These are phyloP conservation scores for Bryoglossum gracile DNA, from an alignment of 495 filamentous ascomycete species.

Conservation along the genomic window DNA sequence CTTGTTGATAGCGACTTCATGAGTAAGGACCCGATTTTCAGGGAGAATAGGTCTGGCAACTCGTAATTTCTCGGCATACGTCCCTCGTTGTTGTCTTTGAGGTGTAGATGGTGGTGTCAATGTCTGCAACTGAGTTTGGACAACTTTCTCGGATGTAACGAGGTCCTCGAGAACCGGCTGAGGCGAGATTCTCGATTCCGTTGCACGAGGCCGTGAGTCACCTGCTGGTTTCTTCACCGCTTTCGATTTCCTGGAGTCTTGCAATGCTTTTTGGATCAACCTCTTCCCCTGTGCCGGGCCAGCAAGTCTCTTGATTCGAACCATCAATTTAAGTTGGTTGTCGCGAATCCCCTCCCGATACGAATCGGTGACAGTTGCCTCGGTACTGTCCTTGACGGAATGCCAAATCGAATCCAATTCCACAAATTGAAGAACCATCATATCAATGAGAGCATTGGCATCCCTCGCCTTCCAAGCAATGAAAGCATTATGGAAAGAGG, in stretches of 20 bases:
- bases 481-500: conserved; percentile 84
- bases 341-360: conserved; percentile 90
- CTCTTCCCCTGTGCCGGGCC: conserved; percentile 75
- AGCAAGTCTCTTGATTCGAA: conserved; percentile 81
- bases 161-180: conserved; percentile 12
- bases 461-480: conserved; percentile 93
- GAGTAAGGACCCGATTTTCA: conserved; percentile 76
- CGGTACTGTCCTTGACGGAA: conserved; percentile 83
- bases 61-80: conserved; percentile 20
- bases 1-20: conserved; percentile 87
- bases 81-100: background rate
- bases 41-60: conserved; percentile 50
- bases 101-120: conserved; percentile 26
- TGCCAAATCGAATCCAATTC: conserved; percentile 95
- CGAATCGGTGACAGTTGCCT: conserved; percentile 77
- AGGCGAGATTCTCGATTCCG: conserved; percentile 28
- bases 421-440: conserved; percentile 93
- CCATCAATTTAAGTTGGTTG: conserved; percentile 84
- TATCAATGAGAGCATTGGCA: conserved; percentile 79
- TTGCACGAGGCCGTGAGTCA: conserved; percentile 61
- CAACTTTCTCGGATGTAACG: conserved; percentile 16
- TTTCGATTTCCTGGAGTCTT: conserved; percentile 65
- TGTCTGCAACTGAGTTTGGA: conserved; percentile 23
- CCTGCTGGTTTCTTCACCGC: conserved; percentile 62
- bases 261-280: conserved; percentile 75